A percentile compares a stretch with the other conserved stretches of the same genome.
Conservation (phyloP, 2,329 filamentous ascomycete species). For the Epichloe hybrida region DNA sequence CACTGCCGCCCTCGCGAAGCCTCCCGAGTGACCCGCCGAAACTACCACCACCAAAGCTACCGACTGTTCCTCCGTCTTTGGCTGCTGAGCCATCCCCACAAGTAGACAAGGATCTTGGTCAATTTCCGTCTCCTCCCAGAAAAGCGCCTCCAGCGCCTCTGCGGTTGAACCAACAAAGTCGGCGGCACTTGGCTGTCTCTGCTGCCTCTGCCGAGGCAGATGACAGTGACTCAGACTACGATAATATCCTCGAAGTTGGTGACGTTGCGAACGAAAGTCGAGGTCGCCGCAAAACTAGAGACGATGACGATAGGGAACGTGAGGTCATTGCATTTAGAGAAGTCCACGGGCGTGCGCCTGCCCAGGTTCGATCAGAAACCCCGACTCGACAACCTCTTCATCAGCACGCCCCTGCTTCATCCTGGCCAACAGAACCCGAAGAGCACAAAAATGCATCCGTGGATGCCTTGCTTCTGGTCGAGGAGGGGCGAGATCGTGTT, state of each 20-base stretch:
- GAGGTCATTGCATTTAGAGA: conserved; percentile 55
- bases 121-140: conserved; percentile 50
- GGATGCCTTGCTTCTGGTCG: conserved; percentile 34
- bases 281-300: conserved; percentile 70
- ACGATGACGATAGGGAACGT: conserved; percentile 72
- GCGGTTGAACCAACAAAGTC: conserved; percentile 37
- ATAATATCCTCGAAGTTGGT: conserved; percentile 59
- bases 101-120: conserved; percentile 30
- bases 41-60: conserved; percentile 38
- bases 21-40: conserved; percentile 38
- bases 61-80: conserved; percentile 25
- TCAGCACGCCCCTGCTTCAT: background rate
- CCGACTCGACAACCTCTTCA: background rate
- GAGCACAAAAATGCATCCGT: conserved; percentile 25
- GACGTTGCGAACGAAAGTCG: conserved; percentile 48
- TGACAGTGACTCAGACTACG: conserved; percentile 69
- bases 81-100: conserved; percentile 30
- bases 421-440: background rate
- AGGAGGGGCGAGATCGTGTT: conserved; percentile 19
- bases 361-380: conserved; percentile 36
- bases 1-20: conserved; percentile 42
- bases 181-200: conserved; percentile 10
- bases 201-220: conserved; percentile 35
- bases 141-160: conserved; percentile 80
- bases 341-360: conserved; percentile 56